phyloP scores from a whole-genome alignment of 2,329 filamentous ascomycete genomes.

The Monilinia fructicola region DNA sequence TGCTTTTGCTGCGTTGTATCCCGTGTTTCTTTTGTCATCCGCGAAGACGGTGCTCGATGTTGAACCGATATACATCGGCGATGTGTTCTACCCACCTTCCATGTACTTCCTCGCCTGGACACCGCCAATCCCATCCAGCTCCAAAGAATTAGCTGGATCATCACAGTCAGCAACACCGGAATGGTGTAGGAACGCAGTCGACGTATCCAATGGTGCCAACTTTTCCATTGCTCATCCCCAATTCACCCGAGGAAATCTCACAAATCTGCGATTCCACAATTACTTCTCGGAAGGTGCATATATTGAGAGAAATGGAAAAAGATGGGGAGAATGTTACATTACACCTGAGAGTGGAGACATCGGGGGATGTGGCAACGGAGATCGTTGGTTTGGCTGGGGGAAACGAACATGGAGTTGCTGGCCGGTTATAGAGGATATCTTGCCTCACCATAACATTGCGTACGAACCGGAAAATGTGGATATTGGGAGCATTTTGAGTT shows the following conservation, averaged over 20 bases:
- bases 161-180: constrained; percentile 19
- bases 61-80: constrained; percentile 36
- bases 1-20: background rate
- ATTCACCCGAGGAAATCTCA: constrained; percentile 26
- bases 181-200: constrained; percentile 35
- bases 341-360: constrained; percentile 35
- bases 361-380: constrained; percentile 30
- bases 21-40: background rate
- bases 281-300: constrained; percentile 34
- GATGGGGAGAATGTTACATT: constrained; percentile 34
- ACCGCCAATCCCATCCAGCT: constrained; percentile 14
- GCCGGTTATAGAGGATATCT: constrained; percentile 21
- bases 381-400: constrained; percentile 33
- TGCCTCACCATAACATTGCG: background rate
- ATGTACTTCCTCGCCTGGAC: constrained; percentile 38
- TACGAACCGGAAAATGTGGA: background rate
- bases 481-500: background rate
- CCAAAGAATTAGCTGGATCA: background rate
- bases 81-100: constrained; percentile 37
- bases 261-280: constrained; percentile 31
- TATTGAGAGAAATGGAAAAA: constrained; percentile 31
- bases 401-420: constrained; percentile 35
- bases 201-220: constrained; percentile 26
- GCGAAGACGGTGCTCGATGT: constrained; percentile 25
- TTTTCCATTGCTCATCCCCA: constrained; percentile 27